Percentiles rank a stretch among this genome's conserved stretches.
Evolutionary conservation across 2,329 filamentous ascomycete species (phyloP).

Genomic region (Penicillium vulpinum): DNA sequence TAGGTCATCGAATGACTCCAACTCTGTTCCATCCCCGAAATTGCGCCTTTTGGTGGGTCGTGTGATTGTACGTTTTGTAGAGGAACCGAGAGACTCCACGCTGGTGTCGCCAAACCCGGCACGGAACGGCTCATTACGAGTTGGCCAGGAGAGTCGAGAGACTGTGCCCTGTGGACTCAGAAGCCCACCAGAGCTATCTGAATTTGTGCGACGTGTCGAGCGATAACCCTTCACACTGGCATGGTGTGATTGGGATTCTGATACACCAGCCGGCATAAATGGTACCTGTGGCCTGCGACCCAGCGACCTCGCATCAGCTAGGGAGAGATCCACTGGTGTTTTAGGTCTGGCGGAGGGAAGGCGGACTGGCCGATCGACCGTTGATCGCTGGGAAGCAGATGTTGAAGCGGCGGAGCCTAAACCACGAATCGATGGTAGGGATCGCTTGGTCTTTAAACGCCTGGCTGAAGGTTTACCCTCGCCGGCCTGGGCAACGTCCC

Average conservation of each 20-base stretch:
- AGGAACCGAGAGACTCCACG: slow-evolving; percentile 53
- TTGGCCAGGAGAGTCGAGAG: slow-evolving; percentile 42
- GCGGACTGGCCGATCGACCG: slow-evolving; percentile 39
- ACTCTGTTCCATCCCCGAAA: slow-evolving; percentile 89
- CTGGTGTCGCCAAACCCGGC: slow-evolving; percentile 48
- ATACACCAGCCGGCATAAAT: slow-evolving; percentile 76
- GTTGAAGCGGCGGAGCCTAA: slow-evolving; percentile 34
- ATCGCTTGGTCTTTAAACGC: slow-evolving; percentile 61
- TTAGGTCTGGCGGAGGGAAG: slow-evolving; percentile 55
- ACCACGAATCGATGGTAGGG: slow-evolving; percentile 58
- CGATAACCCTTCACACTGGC: slow-evolving; percentile 69
- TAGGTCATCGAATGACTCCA: slow-evolving; percentile 92
- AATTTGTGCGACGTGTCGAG: slow-evolving; percentile 76
- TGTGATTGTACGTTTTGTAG: slow-evolving; percentile 69
- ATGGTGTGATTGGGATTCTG: slow-evolving; percentile 75
- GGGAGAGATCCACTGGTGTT: slow-evolving; percentile 66
- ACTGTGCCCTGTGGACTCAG: slow-evolving; percentile 42
- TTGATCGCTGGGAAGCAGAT: slow-evolving; percentile 38
- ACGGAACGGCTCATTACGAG: slow-evolving; percentile 52
- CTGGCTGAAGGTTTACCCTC: slow-evolving; percentile 56
- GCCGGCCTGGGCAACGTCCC: slow-evolving; percentile 34
- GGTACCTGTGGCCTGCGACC: slow-evolving; percentile 65
- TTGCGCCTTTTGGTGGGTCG: slow-evolving; percentile 69
- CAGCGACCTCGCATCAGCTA: slow-evolving; percentile 39
- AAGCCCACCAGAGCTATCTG: slow-evolving; percentile 63